These are phyloP conservation scores for Candida tetrigidarum DNA, from an alignment of 1,139 yeast species.

Conservation along the genomic window DNA sequence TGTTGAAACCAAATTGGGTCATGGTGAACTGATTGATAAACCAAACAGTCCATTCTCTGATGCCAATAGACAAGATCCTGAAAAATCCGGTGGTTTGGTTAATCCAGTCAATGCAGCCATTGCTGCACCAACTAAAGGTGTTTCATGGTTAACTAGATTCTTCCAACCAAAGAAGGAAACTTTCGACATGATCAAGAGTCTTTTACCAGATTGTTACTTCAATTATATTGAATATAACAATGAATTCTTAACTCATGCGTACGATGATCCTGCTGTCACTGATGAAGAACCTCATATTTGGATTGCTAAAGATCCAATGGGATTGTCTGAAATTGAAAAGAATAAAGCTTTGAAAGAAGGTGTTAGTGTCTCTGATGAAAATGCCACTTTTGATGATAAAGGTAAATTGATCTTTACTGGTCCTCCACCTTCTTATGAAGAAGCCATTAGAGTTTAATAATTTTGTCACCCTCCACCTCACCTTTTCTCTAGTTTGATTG, in stretches of 20 bases:
- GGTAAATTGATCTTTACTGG: conserved; percentile 58
- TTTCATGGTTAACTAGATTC: conserved; percentile 41
- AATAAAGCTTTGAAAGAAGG: conserved; percentile 57
- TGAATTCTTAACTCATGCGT: conserved; percentile 55
- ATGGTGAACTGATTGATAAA: conserved; percentile 25
- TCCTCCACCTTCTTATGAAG: conserved; percentile 64
- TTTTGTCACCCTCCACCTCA: no score
- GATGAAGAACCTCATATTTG: conserved; percentile 69
- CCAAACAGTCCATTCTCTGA: conserved; percentile 18
- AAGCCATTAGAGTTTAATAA: conserved; percentile 39
- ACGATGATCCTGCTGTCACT: conserved; percentile 64
- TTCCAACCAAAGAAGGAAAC: conserved; percentile 44
- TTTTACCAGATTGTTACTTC: conserved; percentile 45
- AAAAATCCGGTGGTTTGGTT: conserved; percentile 18
- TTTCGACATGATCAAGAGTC: conserved; percentile 40
- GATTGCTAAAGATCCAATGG: conserved; percentile 73
- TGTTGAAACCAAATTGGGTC: conserved; percentile 17
- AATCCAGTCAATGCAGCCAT: conserved; percentile 14
- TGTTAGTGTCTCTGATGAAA: conserved; percentile 61
- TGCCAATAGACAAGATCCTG: conserved; percentile 17
- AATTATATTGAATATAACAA: conserved; percentile 48
- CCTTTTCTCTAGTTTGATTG: not conserved
- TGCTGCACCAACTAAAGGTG: conserved; percentile 23
- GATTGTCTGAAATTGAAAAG: conserved; percentile 65
- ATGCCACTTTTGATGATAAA: conserved; percentile 59